Conservation (phyloP, 768 basidiomycete genomes). For the Exsudoporus frostii region DNA sequence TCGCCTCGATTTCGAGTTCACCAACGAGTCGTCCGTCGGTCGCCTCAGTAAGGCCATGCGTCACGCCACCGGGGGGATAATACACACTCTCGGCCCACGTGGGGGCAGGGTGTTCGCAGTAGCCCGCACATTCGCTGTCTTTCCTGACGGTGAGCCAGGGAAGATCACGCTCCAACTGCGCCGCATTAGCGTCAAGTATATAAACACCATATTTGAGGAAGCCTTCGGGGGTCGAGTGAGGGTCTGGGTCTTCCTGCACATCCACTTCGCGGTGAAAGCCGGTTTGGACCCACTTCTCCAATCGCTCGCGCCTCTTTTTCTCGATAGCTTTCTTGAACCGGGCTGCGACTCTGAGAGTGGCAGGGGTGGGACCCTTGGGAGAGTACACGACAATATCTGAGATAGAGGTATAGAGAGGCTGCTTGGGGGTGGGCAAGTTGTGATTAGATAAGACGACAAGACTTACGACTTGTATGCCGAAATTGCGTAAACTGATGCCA, state of each 20-base stretch:
- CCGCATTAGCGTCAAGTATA: conserved; percentile 29
- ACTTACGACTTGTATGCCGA: conserved; percentile 86
- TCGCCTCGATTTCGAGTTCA: conserved; percentile 24
- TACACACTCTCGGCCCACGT: background rate
- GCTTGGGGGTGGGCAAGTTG: conserved; percentile 5
- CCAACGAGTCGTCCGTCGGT: conserved; percentile 28
- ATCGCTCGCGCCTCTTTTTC: conserved; percentile 52
- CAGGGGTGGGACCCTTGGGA: conserved; percentile 54
- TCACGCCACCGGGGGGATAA: background rate
- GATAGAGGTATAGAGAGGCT: conserved; percentile 86
- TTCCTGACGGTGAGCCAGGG: conserved; percentile 29
- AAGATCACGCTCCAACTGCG: conserved; percentile 25
- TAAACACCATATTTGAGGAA: conserved; percentile 33
- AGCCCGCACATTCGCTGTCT: conserved; percentile 24
- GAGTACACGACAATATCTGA: conserved; percentile 90
- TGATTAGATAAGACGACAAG: background rate
- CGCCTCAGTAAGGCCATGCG: conserved; percentile 29
- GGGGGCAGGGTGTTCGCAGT: conserved; percentile 13
- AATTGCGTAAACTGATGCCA: conserved; percentile 82
- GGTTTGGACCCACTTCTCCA: conserved; percentile 20
- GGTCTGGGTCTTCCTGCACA: conserved; percentile 14
- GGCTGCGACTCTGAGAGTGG: conserved; percentile 59
- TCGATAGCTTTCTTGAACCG: conserved; percentile 64
- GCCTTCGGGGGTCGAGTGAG: conserved; percentile 22
- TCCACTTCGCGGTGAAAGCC: conserved; percentile 10